phyloP scores from a whole-genome alignment of 306 rosid species.

The Arachis stenosperma region DNA sequence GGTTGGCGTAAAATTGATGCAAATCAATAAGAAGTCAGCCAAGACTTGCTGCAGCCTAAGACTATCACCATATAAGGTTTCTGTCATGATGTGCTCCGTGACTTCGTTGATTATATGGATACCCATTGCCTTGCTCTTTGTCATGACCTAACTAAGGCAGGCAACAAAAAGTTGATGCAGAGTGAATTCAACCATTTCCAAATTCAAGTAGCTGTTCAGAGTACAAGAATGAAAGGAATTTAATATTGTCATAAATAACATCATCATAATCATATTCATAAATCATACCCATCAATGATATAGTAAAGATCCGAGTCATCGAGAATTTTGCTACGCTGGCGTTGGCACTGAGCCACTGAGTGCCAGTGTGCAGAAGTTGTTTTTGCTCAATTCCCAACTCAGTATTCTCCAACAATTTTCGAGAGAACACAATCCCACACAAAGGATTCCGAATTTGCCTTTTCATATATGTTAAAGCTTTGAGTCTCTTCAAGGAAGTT shows the following conservation, averaged over 20 bases:
- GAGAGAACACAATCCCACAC: slow-evolving; percentile 59
- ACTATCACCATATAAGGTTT: slow-evolving; percentile 67
- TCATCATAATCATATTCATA: background rate
- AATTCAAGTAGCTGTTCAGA: slow-evolving; percentile 58
- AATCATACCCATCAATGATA: slow-evolving; percentile 75
- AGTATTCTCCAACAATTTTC: slow-evolving; percentile 63
- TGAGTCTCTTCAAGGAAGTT: slow-evolving; percentile 72
- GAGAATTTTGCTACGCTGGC: slow-evolving; percentile 78
- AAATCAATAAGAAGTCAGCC: slow-evolving; percentile 65
- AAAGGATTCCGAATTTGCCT: slow-evolving; percentile 72
- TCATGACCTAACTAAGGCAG: slow-evolving; percentile 66
- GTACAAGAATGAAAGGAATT: slow-evolving; percentile 22
- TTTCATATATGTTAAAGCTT: slow-evolving; percentile 60
- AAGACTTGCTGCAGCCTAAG: slow-evolving; percentile 79
- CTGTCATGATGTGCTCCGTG: slow-evolving; percentile 50
- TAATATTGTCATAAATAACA: slow-evolving; percentile 13
- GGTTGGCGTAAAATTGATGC: slow-evolving; percentile 54
- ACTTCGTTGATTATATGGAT: slow-evolving; percentile 58
- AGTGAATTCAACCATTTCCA: slow-evolving; percentile 81
- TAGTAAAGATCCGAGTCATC: slow-evolving; percentile 80
- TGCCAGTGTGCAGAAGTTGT: slow-evolving; percentile 60
- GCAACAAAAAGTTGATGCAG: slow-evolving; percentile 67
- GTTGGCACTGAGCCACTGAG: slow-evolving; percentile 51
- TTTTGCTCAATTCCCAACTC: slow-evolving; percentile 66
- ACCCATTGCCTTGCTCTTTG: slow-evolving; percentile 56